Evolutionary conservation across 345 rosid genomes (phyloP).

Genomic region (Brassica juncea): DNA sequence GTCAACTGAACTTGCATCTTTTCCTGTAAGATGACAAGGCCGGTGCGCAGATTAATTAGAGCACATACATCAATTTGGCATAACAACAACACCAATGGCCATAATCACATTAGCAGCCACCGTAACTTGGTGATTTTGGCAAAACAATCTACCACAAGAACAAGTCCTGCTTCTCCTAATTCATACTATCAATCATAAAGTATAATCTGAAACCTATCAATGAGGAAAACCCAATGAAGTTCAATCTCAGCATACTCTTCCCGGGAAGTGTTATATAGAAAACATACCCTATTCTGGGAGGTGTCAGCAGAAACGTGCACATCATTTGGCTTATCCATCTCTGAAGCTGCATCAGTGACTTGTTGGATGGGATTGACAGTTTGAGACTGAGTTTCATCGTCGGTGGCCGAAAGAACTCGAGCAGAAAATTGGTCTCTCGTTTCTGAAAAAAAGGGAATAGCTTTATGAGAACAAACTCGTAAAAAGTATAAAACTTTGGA

Average conservation of each 20-base stretch:
- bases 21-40: slow-evolving; percentile 31
- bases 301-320: slow-evolving; percentile 13
- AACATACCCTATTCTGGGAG: slow-evolving; percentile 40
- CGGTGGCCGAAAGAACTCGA: slow-evolving; percentile 68
- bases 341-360: slow-evolving; percentile 43
- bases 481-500: neutral
- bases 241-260: neutral
- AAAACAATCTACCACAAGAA: slow-evolving; percentile 7
- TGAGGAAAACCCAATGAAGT: neutral
- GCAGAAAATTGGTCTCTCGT: slow-evolving; percentile 63
- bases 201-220: neutral
- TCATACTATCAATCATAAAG: neutral
- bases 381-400: slow-evolving; percentile 50
- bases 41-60: neutral
- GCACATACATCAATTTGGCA: slow-evolving; percentile 11
- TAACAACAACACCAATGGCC: neutral
- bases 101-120: slow-evolving; percentile 1
- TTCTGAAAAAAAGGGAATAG: slow-evolving; percentile 36
- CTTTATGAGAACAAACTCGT: slow-evolving; percentile 27
- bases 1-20: slow-evolving; percentile 41
- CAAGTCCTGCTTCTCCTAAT: neutral
- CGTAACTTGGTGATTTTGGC: neutral
- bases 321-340: slow-evolving; percentile 12
- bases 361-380: slow-evolving; percentile 51
- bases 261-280: neutral